Evolutionary conservation across 2,329 filamentous ascomycete genomes (phyloP), one percentile per base, ranked within the genome.

Genomic region (Xylaria hypoxylon): DNA sequence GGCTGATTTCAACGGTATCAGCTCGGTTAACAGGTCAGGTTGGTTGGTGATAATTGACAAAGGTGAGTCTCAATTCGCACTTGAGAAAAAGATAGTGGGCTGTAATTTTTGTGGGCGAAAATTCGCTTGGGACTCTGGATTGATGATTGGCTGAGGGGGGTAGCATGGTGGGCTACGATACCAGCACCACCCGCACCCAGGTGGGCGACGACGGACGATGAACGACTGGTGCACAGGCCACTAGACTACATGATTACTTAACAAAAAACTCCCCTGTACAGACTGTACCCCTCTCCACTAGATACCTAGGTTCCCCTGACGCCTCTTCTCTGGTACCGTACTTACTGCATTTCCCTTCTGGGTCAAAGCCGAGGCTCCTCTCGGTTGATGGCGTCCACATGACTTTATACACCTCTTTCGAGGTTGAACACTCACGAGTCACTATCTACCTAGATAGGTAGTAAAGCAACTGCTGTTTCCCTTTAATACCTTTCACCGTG

Each of bases 1-100:
- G 79, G 78, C 81, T 80, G 82, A 80, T 79, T 76, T 79, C 57
- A 65, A 68, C 61, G 62, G 61, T 67, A 70, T 74, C 73, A 74
- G 74, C 72, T 65, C 50, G 68, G 66, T 73, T 62, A 68, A 70
- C 61, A 62, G 56, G 61, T 62, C 51, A 58, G 62, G 59, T 56
- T 62, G 62, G 55, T 68, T 69, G 66, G 52, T 40, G 67, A 66
- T 67, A 61, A 48, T 57, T 44, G 66, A 57, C 17, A 59, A 42
- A 64, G 57, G 50, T 56, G 53, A 58, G 56, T 55, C 10, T 62
- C 33, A 65, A 61, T 63, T 56, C 53, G 40, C 64, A 59, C 44
- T 68, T 42, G 66, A 59, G 65, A 68, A 72, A 71, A 72, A 70
- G 69, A 64, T 65, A 69, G 72, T 72, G 70, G 65, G 63, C 58